These are phyloP conservation scores for Skeletonema costatum DNA, from an alignment of 108 stramenopile species.

Conservation along the genomic window DNA sequence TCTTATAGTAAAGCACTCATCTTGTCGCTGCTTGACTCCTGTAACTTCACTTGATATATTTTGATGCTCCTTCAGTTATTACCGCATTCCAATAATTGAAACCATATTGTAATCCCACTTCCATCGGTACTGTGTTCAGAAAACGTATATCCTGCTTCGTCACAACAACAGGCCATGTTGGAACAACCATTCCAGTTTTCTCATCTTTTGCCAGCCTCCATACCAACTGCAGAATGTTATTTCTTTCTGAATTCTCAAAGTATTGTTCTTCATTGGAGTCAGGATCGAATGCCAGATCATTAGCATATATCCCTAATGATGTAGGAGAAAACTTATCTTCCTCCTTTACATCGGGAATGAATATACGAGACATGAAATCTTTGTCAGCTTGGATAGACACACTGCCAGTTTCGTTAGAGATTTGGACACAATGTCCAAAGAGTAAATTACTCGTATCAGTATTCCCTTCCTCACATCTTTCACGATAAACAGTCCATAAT, in stretches of 20 bases:
- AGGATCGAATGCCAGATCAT: constrained; percentile 10
- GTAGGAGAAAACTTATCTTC: constrained; percentile 1
- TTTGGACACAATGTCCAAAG: constrained; percentile 5
- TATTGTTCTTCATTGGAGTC: constrained; percentile 6
- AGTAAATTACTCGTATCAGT: constrained; percentile 1
- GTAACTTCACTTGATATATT: neutral
- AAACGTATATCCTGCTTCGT: constrained; percentile 1
- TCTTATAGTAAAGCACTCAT: too few relatives aligned
- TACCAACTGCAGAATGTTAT: constrained; percentile 7
- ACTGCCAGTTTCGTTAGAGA: neutral
- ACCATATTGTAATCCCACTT: constrained; percentile 14
- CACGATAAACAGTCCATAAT: constrained; percentile 2
- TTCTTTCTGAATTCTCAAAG: constrained; percentile 12
- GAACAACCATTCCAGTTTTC: neutral
- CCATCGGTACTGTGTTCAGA: constrained; percentile 13
- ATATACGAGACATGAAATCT: constrained; percentile 5
- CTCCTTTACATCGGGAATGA: constrained; percentile 1
- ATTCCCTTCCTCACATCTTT: constrained; percentile 3
- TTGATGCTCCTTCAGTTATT: neutral
- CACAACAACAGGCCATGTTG: constrained; percentile 12
- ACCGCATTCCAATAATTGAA: constrained; percentile 5
- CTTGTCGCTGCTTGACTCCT: too few relatives aligned
- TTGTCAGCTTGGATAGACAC: neutral
- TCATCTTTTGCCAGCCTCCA: constrained; percentile 13
- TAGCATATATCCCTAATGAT: constrained; percentile 3